Evolutionary conservation across 2,329 filamentous ascomycete genomes (phyloP), one percentile per base, ranked within the genome.

Genomic region (Dryadomyces quercivorus): DNA sequence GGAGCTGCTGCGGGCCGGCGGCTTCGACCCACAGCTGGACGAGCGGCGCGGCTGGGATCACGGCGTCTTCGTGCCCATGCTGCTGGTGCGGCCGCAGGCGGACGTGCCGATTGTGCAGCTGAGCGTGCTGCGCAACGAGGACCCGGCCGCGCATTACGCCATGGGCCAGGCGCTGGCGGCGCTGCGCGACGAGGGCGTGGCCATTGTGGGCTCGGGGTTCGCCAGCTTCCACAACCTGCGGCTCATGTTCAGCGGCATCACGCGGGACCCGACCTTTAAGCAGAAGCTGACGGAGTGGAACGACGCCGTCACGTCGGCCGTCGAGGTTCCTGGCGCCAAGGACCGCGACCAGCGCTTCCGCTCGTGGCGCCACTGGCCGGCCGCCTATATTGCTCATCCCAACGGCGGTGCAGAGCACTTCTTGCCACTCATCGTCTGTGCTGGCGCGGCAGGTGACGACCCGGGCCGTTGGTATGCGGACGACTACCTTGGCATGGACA

Each of bases 121-220:
- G 54, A 78, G 75, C 1, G 76, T 82, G 12, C 71, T 82, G 3
- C 59, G 61, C 31, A 75, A 71, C 18, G 78, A 82, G 61, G 71
- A 76, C 50, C 69, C 78, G 0, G 63, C 65, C 1, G 57, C 64
- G 22, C 77, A 80, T 63, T 70, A 75, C 56, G 69, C 69, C 47
- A 74, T 81, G 67, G 79, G 79, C 36, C 69, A 67, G 21, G 79
- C 79, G 1, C 72, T 82, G 12, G 62, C 64, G 13, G 60, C 62
- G 9, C 72, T 82, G 50, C 75, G 78, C 15, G 66, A 69, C 42
- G 66, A 71, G 31, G 78, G 78, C 64, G 68, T 82, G n/a, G 78
- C 78, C 59, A 71, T 82, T 54, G 60, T 82, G 44, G 79, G 79
- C n/a, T 80, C 76, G 0, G 79, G 79, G 22, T 81, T 81, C 59